Base-by-base conservation (phyloP, 2,329 filamentous ascomycete genomes). In the Amylocarpus encephaloides region DNA sequence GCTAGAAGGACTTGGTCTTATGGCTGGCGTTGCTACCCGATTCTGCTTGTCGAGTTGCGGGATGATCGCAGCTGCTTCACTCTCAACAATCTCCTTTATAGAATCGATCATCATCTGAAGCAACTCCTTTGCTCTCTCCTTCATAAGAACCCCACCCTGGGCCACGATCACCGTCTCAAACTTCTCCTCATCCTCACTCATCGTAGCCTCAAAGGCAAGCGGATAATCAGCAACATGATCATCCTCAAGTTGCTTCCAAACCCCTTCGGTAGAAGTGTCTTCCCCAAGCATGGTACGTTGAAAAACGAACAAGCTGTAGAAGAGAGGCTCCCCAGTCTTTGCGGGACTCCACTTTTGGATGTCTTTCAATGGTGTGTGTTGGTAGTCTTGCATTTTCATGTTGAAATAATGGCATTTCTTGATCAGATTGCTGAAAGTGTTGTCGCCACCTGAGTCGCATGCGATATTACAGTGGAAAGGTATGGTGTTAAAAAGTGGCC, bases 401-500 rank as follows among this genome's bases (percentile, higher is more conserved):
- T 88, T 88, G 63, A 85, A 89, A 0, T 79, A 69, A 59, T 95
- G 88, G 53, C 86, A 88, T 45, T 72, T 69, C 13, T 69, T 72
- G 18, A 89, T 71, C 1, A 89, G 66, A 0, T 78, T 73, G 1
- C 69, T 64, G 80, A 85, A 89, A 0, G 74, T 80, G 4, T 75
- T 70, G 0, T 67, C 62, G 0, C 65, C 55, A 6, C 22, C 7
- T 4, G 22, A 26, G 4, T 4, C 22, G 4, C 7, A 4, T 7
- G 68, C 53, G 12, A 77, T 57, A 5, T 70, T 63, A 32, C 82
- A 68, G 48, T 79, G 75, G 63, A 86, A 89, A 0, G 91, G 89
- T 1, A 96, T 71, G 0, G 90, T 95, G 64, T 96, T 96, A 75
- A 96, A 95, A 16, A 96, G 70, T 0, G 92, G 91, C 0, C 91